Evolutionary conservation across 495 filamentous ascomycete species (phyloP).

Genomic region (Cercophora scortea): DNA sequence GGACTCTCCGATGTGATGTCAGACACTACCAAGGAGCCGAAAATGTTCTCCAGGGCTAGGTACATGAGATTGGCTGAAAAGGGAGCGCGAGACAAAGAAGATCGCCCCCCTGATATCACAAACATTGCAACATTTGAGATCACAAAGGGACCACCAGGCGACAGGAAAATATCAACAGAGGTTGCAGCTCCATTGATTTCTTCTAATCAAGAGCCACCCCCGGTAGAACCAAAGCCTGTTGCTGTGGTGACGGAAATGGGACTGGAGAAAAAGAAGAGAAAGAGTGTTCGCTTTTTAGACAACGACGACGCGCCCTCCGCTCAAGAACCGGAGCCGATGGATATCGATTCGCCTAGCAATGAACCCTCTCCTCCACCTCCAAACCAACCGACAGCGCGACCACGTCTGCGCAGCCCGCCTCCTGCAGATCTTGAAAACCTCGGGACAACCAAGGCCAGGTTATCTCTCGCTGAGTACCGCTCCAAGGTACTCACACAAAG

Average conservation of each 20-base stretch:
- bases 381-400: not conserved
- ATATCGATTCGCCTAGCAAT: slow-evolving; percentile 5
- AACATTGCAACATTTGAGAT: slow-evolving; percentile 6
- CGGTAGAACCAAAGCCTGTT: not conserved
- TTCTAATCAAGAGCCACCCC: not conserved
- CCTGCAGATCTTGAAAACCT: slow-evolving; percentile 9
- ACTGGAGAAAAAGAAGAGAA: slow-evolving; percentile 19
- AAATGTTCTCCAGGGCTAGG: slow-evolving; percentile 17
- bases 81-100: slow-evolving; percentile 16
- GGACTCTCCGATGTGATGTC: slow-evolving; percentile 20
- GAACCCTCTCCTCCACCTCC: not conserved
- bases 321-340: slow-evolving; percentile 19
- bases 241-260: not conserved
- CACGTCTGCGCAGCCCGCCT: slow-evolving; percentile 9
- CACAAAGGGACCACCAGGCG: not conserved
- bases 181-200: not conserved
- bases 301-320: slow-evolving; percentile 9
- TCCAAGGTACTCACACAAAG: slow-evolving; percentile 9
- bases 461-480: not conserved
- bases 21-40: slow-evolving; percentile 24
- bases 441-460: not conserved
- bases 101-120: slow-evolving; percentile 14
- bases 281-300: slow-evolving; percentile 32
- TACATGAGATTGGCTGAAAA: slow-evolving; percentile 14
- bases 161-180: not conserved